These are phyloP conservation scores for Phytopythium aichiense DNA, from an alignment of 352 stramenopile genomes.

Conservation along the genomic window DNA sequence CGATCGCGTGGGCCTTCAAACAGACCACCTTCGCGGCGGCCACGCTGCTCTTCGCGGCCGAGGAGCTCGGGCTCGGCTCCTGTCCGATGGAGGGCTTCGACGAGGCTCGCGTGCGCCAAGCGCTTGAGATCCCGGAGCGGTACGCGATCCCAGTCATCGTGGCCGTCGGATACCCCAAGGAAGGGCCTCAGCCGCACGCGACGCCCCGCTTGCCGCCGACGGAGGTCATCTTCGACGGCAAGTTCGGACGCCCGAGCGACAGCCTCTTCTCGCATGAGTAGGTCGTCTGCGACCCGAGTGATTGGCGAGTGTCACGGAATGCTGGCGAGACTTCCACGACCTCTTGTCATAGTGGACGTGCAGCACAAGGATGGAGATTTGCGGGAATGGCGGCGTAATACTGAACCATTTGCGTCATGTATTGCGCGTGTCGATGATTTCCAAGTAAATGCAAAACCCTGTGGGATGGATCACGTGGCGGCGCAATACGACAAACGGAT, in stretches of 20 bases:
- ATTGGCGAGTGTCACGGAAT: too few species aligned
- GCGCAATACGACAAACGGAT: too few species aligned
- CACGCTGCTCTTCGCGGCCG: slow-evolving; percentile 58
- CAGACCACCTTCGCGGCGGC: slow-evolving; percentile 59
- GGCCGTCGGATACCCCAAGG: slow-evolving; percentile 43
- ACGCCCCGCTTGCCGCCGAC: slow-evolving; percentile 50
- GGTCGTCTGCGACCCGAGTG: not conserved
- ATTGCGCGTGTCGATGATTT: too few species aligned
- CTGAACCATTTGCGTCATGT: too few species aligned
- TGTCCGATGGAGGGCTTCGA: slow-evolving; percentile 73
- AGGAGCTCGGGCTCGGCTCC: slow-evolving; percentile 52
- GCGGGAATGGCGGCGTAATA: too few species aligned
- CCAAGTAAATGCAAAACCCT: too few species aligned
- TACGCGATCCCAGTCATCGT: slow-evolving; percentile 68
- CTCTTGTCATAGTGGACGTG: too few species aligned
- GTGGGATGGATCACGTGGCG: too few species aligned
- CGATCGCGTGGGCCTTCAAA: slow-evolving; percentile 72
- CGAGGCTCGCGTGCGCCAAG: slow-evolving; percentile 36
- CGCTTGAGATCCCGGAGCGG: slow-evolving; percentile 61
- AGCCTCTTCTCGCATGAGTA: slow-evolving; percentile 32
- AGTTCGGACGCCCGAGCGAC: slow-evolving; percentile 65
- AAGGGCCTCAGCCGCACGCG: slow-evolving; percentile 8
- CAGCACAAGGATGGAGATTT: too few species aligned
- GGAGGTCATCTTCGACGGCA: slow-evolving; percentile 83
- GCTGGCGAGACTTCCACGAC: too few species aligned